Conservation (phyloP, 805 yeast species). For the Metschnikowia kunwiensis region DNA sequence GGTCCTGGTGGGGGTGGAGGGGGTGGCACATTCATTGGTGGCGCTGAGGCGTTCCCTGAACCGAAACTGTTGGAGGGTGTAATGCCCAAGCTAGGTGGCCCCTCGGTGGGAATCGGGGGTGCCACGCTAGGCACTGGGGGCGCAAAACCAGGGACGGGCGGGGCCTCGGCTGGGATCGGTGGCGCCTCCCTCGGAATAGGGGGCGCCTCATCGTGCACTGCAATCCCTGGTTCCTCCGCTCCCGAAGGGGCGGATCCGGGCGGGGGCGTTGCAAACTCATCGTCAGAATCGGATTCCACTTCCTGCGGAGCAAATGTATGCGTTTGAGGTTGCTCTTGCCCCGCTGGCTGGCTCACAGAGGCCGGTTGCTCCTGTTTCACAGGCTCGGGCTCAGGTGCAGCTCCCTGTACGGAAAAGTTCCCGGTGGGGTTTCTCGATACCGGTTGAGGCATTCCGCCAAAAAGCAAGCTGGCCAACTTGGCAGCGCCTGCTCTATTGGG, state of each 20-base stretch:
- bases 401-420: conserved; percentile 1
- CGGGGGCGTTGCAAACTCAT: conserved; percentile 18
- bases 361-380: background rate
- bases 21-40: conserved; percentile 6
- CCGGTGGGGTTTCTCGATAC: conserved; percentile 22
- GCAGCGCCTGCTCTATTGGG: conserved; percentile 54
- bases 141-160: conserved; percentile 10
- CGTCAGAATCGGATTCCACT: conserved; percentile 13
- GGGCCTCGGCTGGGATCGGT: conserved; percentile 13
- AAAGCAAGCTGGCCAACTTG: conserved; percentile 51
- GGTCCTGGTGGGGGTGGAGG: conserved; percentile 12
- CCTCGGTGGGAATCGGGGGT: conserved; percentile 15
- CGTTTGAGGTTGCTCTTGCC: background rate
- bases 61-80: background rate
- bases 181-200: conserved; percentile 22
- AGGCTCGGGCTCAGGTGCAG: background rate
- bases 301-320: background rate
- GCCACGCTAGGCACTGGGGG: conserved; percentile 21
- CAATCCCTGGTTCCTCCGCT: background rate
- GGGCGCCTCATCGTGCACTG: background rate
- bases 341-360: background rate
- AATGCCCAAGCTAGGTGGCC: background rate
- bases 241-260: conserved; percentile 14
- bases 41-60: background rate
- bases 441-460: conserved; percentile 49